Base-by-base conservation (phyloP, 2,329 filamentous ascomycete genomes). In the Xylariaceae sp. region DNA sequence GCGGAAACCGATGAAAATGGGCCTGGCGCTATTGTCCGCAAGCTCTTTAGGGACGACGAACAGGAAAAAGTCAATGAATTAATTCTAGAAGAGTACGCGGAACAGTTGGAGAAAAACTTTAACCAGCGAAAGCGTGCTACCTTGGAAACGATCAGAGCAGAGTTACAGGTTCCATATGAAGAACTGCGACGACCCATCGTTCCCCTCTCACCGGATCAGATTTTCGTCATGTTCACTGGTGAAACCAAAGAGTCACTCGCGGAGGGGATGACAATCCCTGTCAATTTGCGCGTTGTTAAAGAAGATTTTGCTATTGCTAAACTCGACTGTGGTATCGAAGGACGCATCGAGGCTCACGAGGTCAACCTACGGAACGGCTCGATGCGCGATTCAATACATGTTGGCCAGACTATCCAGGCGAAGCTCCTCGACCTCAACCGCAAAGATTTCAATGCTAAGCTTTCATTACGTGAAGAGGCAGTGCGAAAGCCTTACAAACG, bases 201-300 rank as follows among this genome's bases (percentile, higher is more conserved):
- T 40, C 76, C 83, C 47, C 79, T 96, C 36, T 80, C 79, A 23
- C 81, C 87, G 0, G 88, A 93, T 19, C 91, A 96, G 65, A 86
- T 96, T 58, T 99, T 98, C 75, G 95, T 92, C 34, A 97, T 97
- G 88, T 87, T 98, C 53, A 98, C 95, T 3, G 95, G 94, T 56
- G 95, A 99, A 75, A 98, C 92, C 0, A 82, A 85, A 57, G 89
- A 95, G 1, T 91, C 92, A 0, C 79, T 99, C 8, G 85, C 86
- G 49, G 90, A 94, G 68, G 91, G 90, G 65, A 98, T 98, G 93
- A 91, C 97, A 62, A 85, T 99, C 5, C 89, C 95, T 0, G 90
- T 96, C 61, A 90, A 90, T 49, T 88, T 98, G 65, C 90, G 92
- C 61, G 85, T 95, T 28, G 91, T 94, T 52, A 94, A 94, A 71